These are phyloP conservation scores for Solanum chilense DNA, from an alignment of 257 asterid genomes.

Conservation along the genomic window DNA sequence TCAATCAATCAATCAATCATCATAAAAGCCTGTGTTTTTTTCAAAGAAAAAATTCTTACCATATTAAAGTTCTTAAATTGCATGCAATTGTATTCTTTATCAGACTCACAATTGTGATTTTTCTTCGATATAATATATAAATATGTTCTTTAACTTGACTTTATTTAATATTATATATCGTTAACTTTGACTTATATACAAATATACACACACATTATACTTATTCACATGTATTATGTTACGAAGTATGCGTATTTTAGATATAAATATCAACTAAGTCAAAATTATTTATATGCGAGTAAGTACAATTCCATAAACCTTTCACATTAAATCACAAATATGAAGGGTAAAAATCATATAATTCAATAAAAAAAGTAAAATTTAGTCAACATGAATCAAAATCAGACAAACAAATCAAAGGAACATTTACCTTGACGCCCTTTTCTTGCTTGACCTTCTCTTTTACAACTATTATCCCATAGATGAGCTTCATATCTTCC, in stretches of 20 bases:
- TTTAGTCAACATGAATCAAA: neutral
- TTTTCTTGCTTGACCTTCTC: conserved; percentile 99
- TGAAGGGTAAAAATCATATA: neutral
- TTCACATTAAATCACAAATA: neutral
- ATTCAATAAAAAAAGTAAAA: no score
- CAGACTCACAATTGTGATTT: neutral
- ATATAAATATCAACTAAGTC: no score
- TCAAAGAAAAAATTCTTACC: neutral
- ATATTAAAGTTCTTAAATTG: conserved; percentile 12
- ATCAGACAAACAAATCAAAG: neutral
- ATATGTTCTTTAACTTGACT: accelerated
- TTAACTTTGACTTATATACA: no score
- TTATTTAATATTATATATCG: no score
- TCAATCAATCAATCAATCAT: conserved; percentile 47
- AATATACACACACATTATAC: neutral
- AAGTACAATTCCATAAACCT: neutral
- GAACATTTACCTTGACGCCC: conserved; percentile 79
- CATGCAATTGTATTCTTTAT: conserved; percentile 16
- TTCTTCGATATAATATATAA: no score
- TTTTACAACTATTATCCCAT: conserved; percentile 99
- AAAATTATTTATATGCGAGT: neutral
- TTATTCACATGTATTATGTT: no score
- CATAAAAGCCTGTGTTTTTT: conserved; percentile 11
- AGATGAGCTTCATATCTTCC: conserved; percentile 99
- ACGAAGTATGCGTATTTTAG: accelerated